Evolutionary conservation across 495 filamentous ascomycete species (phyloP).

Genomic region (Amniculicola lignicola): DNA sequence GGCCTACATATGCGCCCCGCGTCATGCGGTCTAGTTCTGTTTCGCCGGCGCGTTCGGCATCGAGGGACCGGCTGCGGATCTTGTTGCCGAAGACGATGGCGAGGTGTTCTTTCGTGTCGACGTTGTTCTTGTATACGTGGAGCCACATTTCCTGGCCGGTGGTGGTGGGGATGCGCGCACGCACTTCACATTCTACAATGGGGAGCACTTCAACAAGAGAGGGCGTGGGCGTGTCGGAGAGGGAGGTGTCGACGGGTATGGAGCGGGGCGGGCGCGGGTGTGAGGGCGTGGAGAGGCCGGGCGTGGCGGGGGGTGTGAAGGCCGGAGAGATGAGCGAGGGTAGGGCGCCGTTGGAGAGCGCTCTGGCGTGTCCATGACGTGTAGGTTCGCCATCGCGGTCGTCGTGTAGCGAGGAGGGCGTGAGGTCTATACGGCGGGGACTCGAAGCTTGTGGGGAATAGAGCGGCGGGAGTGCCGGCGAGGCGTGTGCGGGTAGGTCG

Average conservation of each 20-base stretch:
- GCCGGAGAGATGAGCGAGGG: constrained; percentile 44
- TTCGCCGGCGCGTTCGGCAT: constrained; percentile 78
- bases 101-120: constrained; percentile 93
- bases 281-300: constrained; percentile 35
- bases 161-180: constrained; percentile 53
- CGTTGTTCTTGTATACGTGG: constrained; percentile 87
- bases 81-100: constrained; percentile 93
- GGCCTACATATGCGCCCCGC: constrained; percentile 84
- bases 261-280: constrained; percentile 32
- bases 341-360: constrained; percentile 12
- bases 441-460: constrained; percentile 32
- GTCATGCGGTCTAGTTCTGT: constrained; percentile 96
- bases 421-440: constrained; percentile 31
- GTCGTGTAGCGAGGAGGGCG: constrained; percentile 20
- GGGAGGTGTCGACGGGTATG: constrained; percentile 36
- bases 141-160: constrained; percentile 94
- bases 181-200: constrained; percentile 44
- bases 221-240: constrained; percentile 13
- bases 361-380: constrained; percentile 6
- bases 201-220: constrained; percentile 39
- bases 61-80: constrained; percentile 77
- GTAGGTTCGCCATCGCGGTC: not conserved
- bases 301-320: constrained; percentile 46
- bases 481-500: constrained; percentile 42
- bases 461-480: constrained; percentile 38